These are phyloP conservation scores for Mortierella sp. DNA, from an alignment of 371 early-diverging fungal species.

Conservation along the genomic window DNA sequence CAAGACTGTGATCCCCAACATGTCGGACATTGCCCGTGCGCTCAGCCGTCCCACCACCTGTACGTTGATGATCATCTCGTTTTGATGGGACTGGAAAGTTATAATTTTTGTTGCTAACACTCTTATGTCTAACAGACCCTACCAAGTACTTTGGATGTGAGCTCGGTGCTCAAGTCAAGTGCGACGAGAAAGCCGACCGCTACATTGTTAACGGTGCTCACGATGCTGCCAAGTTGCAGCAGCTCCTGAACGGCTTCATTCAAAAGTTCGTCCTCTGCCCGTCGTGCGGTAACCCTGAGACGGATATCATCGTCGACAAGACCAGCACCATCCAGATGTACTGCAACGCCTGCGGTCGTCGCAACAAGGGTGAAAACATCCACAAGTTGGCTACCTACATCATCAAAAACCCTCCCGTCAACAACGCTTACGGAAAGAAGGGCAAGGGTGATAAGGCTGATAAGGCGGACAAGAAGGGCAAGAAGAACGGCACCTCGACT, in stretches of 20 bases:
- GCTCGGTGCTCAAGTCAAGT: slow-evolving; percentile 95
- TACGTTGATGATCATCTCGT: slow-evolving; percentile 36
- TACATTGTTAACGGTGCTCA: slow-evolving; percentile 99
- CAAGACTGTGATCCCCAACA: slow-evolving; percentile 99
- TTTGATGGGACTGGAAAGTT: no score
- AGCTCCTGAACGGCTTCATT: slow-evolving; percentile 94
- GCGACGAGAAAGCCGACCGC: slow-evolving; percentile 90
- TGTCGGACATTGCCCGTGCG: slow-evolving; percentile 94
- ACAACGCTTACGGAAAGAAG: slow-evolving; percentile 72
- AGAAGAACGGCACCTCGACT: slow-evolving; percentile 58
- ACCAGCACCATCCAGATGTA: slow-evolving; percentile 78
- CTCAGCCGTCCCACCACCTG: slow-evolving; percentile 93
- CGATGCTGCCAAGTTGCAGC: slow-evolving; percentile 91
- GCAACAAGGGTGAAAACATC: slow-evolving; percentile 86
- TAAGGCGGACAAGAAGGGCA: slow-evolving; percentile 65
- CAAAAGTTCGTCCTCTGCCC: slow-evolving; percentile 97
- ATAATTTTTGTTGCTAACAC: no score
- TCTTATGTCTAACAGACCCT: slow-evolving; percentile 68
- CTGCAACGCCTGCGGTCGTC: slow-evolving; percentile 95
- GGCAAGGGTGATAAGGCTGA: slow-evolving; percentile 68
- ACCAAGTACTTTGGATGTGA: slow-evolving; percentile 98
- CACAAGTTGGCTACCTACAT: slow-evolving; percentile 93
- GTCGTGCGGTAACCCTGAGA: slow-evolving; percentile 98
- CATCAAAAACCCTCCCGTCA: slow-evolving; percentile 91
- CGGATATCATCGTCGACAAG: slow-evolving; percentile 84